Evolutionary conservation across 306 rosid species (phyloP), one percentile per base, ranked within the genome.

Genomic region (Cicer arietinum): DNA sequence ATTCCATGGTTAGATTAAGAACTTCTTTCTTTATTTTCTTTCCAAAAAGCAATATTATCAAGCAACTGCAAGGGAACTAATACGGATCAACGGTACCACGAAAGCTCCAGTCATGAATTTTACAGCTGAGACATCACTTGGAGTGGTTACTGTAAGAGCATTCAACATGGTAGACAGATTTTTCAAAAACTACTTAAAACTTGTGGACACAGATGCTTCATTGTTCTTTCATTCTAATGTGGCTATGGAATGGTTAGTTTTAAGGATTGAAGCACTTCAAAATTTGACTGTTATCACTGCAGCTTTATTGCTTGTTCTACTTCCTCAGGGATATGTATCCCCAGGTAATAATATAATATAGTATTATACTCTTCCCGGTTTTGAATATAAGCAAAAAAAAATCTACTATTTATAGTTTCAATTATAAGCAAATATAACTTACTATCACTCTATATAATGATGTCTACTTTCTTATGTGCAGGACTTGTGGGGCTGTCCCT

Each of bases 81-180:
- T 88, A 62, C 82, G 97, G 74, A 91, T 93, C 66, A 93, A 91
- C 79, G 97, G 98, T 84, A 91, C 91, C 54, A 87, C 97, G 42
- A 93, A 93, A 82, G 96, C 98, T 76, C 98, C 94, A 40, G 82
- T 89, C 14, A 86, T 89, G 89, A 91, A 93, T 73, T 89, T 76
- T 84, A 88, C 90, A 67, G 68, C 92, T 0, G 94, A 91, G 87
- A 91, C 97, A 69, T 83, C 98, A 53, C 90, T 83, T 40, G 98
- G 98, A 53, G 90, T 77, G 25, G 89, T 91, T 63, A 93, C 97
- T 25, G 67, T 91, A 18, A 83, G 98, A 91, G 89, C 94, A 56
- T 93, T 89, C 57, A 75, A 80, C 67, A 83, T 84, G 79, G 77
- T 1, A 2, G 91, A 85, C 18, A 80, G 74, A 59, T 93, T 91